Percentiles rank a stretch among this genome's conserved stretches.
Conservation (phyloP, 306 rosid species). For the Rosa rugosa region DNA sequence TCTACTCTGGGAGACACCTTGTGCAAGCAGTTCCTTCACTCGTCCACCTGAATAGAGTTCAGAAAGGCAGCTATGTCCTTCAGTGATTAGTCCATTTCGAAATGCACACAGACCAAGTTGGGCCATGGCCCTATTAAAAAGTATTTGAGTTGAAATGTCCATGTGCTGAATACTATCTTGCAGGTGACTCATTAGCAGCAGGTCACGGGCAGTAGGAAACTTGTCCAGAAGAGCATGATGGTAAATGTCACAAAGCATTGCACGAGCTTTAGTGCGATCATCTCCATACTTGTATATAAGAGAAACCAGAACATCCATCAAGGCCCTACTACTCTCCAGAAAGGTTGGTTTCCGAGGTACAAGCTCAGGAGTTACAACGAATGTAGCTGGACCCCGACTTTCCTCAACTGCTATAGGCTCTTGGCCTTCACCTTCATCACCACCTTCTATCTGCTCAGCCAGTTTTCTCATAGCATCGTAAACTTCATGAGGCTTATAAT, state of each 20-base stretch:
- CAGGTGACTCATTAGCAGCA: slow-evolving; percentile 91
- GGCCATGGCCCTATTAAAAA: slow-evolving; percentile 90
- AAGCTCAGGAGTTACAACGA: slow-evolving; percentile 75
- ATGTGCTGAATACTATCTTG: slow-evolving; percentile 82
- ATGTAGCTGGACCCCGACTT: slow-evolving; percentile 61
- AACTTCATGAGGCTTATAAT: slow-evolving; percentile 92
- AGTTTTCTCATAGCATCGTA: slow-evolving; percentile 87
- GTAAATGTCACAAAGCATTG: slow-evolving; percentile 96
- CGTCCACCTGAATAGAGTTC: slow-evolving; percentile 96
- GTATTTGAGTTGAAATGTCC: slow-evolving; percentile 94
- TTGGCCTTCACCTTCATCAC: slow-evolving; percentile 41
- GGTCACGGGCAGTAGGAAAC: slow-evolving; percentile 76
- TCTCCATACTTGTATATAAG: slow-evolving; percentile 78
- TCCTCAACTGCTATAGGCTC: slow-evolving; percentile 57
- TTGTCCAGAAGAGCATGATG: slow-evolving; percentile 84
- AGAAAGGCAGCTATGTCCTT: slow-evolving; percentile 86
- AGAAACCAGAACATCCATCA: slow-evolving; percentile 79
- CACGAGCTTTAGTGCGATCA: slow-evolving; percentile 90
- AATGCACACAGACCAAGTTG: slow-evolving; percentile 89
- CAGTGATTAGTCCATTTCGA: slow-evolving; percentile 64
- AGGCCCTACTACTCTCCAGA: slow-evolving; percentile 66
- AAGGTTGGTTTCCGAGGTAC: slow-evolving; percentile 82
- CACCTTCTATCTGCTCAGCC: slow-evolving; percentile 61
- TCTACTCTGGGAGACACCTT: slow-evolving; percentile 90
- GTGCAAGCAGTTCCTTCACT: slow-evolving; percentile 94